Evolutionary conservation across 1,139 yeast genomes (phyloP), one percentile per base, ranked within the genome.

Genomic region (Candida mesenterica): DNA sequence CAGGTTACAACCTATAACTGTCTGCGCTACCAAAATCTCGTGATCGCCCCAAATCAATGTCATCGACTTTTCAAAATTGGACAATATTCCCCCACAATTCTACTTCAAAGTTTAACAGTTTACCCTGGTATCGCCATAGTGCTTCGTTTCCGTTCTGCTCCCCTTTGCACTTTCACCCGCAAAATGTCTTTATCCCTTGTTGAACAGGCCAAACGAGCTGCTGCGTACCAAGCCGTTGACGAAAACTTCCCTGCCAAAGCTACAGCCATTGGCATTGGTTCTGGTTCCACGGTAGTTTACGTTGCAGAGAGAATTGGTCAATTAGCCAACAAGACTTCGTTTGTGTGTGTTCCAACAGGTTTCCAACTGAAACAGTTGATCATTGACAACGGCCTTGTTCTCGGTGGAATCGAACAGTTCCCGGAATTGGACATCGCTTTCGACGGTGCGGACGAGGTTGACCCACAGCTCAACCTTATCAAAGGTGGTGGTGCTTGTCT

Each of bases 401-500:
- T 90, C 47, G 96, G 95, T 1, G 68, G 85, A 5, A 78, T 92
- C 45, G 97, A 92, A 54, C 90, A 87, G 64, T 82, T 67, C 50
- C 80, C 89, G 2, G 72, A 74, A 22, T 66, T 94, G 29, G 98
- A 92, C 56, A 79, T 92, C 50, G 96, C 96, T 3, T 92, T 94
- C 57, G 99, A 94, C 60, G 99, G 99, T 29, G 98, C 98, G 6
- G 99, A 94, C 62, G 99, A 94, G 60, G 94, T 90, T 38, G 98
- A 92, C 57, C 56, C 77, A 5, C 55, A 72, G 14, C 72, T 92
- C 50, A 87, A 89, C 55, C 79, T 92, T 52, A 94, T 94, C 60
- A 94, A 94, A 64, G 99, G 99, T 45, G 99, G 99, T 32, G 99
- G 99, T 27, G 99, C 97, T 2, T 94, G 99, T 62, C 71, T 89